Percentiles rank a stretch among this genome's conserved stretches.
Evolutionary conservation across 495 filamentous ascomycete genomes (phyloP).

Genomic region (Physcia stellaris): DNA sequence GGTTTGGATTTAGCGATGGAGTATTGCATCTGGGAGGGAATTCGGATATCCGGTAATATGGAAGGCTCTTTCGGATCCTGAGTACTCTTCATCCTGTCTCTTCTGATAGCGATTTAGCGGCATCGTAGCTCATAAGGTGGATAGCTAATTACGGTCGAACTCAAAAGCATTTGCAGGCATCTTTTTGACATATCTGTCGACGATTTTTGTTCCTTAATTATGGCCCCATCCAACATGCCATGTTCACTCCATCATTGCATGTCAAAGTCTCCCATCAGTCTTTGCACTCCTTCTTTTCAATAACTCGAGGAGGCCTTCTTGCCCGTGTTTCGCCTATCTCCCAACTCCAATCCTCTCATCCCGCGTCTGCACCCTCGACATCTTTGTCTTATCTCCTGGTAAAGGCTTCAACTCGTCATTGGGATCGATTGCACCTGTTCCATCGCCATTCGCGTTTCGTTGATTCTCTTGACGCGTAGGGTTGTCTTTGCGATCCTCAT

Average conservation of each 20-base stretch:
- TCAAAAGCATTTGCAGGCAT: constrained; percentile 3
- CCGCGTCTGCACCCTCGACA: background rate
- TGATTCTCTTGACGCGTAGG: constrained; percentile 18
- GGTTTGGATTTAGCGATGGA: too few species aligned
- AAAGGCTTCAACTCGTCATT: constrained; percentile 45
- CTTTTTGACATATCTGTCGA: background rate
- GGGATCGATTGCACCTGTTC: constrained; percentile 28
- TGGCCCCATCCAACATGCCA: too few species aligned
- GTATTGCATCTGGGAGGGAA: too few species aligned
- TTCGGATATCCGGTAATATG: constrained; percentile 11
- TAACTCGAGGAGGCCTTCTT: too few species aligned
- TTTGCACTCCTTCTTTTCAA: too few species aligned
- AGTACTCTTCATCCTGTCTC: constrained; percentile 11
- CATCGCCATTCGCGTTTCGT: constrained; percentile 13
- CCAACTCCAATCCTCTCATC: background rate
- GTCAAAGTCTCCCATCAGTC: too few species aligned
- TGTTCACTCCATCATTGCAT: too few species aligned
- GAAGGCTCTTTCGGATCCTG: background rate
- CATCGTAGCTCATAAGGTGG: too few species aligned
- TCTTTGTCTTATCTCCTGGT: constrained; percentile 30
- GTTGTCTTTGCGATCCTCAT: constrained; percentile 45
- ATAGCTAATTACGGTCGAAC: too few species aligned
- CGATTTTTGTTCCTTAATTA: background rate
- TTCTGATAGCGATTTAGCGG: constrained; percentile 17
- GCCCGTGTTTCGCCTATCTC: background rate